A percentile compares a stretch with the other conserved stretches of the same genome.
Evolutionary conservation across 208 protist species (phyloP).

Genomic region (Crithidia fasciculata): DNA sequence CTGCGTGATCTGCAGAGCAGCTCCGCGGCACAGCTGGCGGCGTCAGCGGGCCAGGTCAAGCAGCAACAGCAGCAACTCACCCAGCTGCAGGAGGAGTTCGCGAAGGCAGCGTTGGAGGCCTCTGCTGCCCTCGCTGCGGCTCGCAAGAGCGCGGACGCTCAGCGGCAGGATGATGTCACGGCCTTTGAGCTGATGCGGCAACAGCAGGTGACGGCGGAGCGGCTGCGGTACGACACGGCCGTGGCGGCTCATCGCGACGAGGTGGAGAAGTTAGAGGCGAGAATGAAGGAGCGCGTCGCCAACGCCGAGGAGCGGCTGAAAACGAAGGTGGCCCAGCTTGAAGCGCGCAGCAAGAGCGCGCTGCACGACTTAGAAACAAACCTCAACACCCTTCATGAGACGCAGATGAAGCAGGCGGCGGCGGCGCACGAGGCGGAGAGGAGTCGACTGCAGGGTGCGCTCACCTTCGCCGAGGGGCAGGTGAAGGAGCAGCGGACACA

Average conservation of each 20-base stretch:
- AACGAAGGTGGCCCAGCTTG: constrained; percentile 22
- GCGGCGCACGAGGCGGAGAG: constrained; percentile 25
- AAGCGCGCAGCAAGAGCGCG: constrained; percentile 13
- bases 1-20: constrained; percentile 21
- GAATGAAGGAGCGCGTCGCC: constrained; percentile 12
- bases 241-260: constrained; percentile 28
- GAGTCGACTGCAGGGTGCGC: constrained; percentile 2
- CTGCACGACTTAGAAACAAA: constrained; percentile 27
- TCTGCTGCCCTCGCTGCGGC: constrained; percentile 20
- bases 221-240: constrained; percentile 31
- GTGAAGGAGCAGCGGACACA: constrained; percentile 17
- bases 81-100: constrained; percentile 24
- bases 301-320: constrained; percentile 17
- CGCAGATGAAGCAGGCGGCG: constrained; percentile 22
- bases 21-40: constrained; percentile 18
- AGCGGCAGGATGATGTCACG: constrained; percentile 18
- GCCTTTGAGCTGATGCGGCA: constrained; percentile 21
- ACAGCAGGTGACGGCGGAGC: constrained; percentile 25
- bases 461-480: constrained; percentile 18
- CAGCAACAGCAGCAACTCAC: constrained; percentile 25
- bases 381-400: constrained; percentile 29
- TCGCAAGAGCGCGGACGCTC: constrained; percentile 20
- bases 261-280: constrained; percentile 24
- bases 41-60: constrained; percentile 9
- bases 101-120: constrained; percentile 21